phyloP scores from a whole-genome alignment of 2,329 filamentous ascomycete species.

The Microsporum audouinii region DNA sequence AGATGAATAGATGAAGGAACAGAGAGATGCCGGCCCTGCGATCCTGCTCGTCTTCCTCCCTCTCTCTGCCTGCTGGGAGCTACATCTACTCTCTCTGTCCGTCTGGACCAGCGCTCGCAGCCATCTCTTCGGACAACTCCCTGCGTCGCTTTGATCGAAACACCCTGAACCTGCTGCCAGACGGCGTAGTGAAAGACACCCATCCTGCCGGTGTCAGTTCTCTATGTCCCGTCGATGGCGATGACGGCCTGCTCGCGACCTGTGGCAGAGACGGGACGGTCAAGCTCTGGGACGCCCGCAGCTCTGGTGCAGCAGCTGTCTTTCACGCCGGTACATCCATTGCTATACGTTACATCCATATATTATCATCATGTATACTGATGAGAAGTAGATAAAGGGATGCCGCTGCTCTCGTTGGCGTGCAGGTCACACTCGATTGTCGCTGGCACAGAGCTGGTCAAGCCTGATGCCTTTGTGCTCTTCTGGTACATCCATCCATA shows the following conservation, averaged over 20 bases:
- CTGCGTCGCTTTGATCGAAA: slow-evolving; percentile 31
- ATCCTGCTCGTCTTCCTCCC: slow-evolving; percentile 20
- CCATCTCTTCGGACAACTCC: slow-evolving; percentile 37
- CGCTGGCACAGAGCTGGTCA: slow-evolving; percentile 44
- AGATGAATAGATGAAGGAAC: not conserved
- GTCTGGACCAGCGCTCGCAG: slow-evolving; percentile 26
- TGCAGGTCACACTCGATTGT: slow-evolving; percentile 41
- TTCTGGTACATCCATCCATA: slow-evolving; percentile 30
- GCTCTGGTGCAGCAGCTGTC: slow-evolving; percentile 22
- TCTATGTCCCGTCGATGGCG: slow-evolving; percentile 14
- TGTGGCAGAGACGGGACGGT: slow-evolving; percentile 31
- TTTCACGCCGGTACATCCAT: slow-evolving; percentile 25
- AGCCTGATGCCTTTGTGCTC: slow-evolving; percentile 32
- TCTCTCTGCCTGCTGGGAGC: slow-evolving; percentile 29
- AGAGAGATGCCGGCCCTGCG: slow-evolving; percentile 5
- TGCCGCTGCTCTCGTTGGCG: slow-evolving; percentile 43
- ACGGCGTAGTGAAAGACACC: slow-evolving; percentile 11
- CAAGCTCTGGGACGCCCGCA: slow-evolving; percentile 33
- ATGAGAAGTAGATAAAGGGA: slow-evolving; percentile 33
- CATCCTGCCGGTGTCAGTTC: slow-evolving; percentile 29
- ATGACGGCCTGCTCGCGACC: slow-evolving; percentile 14
- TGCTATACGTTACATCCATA: not conserved
- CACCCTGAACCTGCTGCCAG: slow-evolving; percentile 22
- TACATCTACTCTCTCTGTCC: slow-evolving; percentile 35
- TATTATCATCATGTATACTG: not conserved